phyloP scores from a whole-genome alignment of 2,329 filamentous ascomycete genomes.

The Rhynchosporium agropyri region DNA sequence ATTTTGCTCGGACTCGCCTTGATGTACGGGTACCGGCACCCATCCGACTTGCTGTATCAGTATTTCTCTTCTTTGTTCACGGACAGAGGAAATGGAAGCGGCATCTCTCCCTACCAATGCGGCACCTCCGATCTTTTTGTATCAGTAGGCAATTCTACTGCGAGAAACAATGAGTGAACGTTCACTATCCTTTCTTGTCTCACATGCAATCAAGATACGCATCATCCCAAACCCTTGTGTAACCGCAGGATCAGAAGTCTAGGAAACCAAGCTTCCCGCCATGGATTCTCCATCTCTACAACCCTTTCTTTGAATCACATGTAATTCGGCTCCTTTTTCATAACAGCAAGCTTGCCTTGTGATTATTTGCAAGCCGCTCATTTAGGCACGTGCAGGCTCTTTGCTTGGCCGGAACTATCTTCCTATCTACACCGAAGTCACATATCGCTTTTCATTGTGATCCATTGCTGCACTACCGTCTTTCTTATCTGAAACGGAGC shows the following conservation, averaged over 20 bases:
- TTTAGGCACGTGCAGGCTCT: slow-evolving; percentile 5
- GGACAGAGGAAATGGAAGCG: background rate
- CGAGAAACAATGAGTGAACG: background rate
- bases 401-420: slow-evolving; percentile 1
- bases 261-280: background rate
- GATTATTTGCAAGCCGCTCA: slow-evolving; percentile 3
- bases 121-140: background rate
- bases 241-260: slow-evolving; percentile 11
- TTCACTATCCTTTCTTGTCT: slow-evolving; percentile 5
- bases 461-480: background rate
- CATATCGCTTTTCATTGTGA: background rate
- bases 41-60: background rate
- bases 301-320: background rate
- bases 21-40: background rate
- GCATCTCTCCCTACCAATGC: background rate
- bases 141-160: background rate
- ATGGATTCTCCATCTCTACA: background rate
- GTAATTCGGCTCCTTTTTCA: background rate
- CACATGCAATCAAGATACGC: background rate
- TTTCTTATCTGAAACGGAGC: background rate
- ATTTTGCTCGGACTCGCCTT: background rate
- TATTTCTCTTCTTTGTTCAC: background rate
- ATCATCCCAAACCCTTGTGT: slow-evolving; percentile 10
- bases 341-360: background rate
- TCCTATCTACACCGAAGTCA: background rate